A percentile compares a stretch with the other conserved stretches of the same genome.
Evolutionary conservation across 164 flowering plant species (phyloP).

Genomic region (Cinnamomum chago): DNA sequence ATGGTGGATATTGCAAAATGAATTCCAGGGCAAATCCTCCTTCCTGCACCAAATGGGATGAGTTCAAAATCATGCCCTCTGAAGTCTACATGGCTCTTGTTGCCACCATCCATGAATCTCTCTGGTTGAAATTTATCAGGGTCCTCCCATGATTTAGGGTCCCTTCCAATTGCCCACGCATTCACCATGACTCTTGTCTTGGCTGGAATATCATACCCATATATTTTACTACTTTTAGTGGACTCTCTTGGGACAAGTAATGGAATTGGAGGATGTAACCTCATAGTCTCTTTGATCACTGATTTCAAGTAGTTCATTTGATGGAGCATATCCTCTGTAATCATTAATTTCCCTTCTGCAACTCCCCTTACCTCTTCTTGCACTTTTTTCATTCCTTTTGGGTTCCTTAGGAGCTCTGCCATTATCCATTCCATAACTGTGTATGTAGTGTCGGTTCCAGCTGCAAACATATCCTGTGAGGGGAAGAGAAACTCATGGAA

Average conservation of each 20-base stretch:
- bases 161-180: slow-evolving; percentile 29
- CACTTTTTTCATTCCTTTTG: slow-evolving; percentile 4
- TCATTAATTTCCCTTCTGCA: slow-evolving; percentile 16
- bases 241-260: slow-evolving; percentile 27
- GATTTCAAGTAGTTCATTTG: slow-evolving; percentile 26
- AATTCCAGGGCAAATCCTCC: slow-evolving; percentile 29
- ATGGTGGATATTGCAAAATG: slow-evolving; percentile 21
- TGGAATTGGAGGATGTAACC: slow-evolving; percentile 33
- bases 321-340: slow-evolving; percentile 22
- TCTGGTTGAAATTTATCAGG: slow-evolving; percentile 30
- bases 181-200: slow-evolving; percentile 25
- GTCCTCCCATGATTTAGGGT: slow-evolving; percentile 20
- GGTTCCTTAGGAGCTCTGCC: neutral
- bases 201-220: slow-evolving; percentile 23
- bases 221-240: slow-evolving; percentile 15
- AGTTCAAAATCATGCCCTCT: slow-evolving; percentile 31
- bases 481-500: too few relatives aligned
- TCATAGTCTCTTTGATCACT: slow-evolving; percentile 26
- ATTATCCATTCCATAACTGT: too few relatives aligned
- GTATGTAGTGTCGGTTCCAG: too few relatives aligned
- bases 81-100: slow-evolving; percentile 10
- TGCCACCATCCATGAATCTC: slow-evolving; percentile 17
- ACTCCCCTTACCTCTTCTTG: slow-evolving; percentile 20
- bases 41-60: slow-evolving; percentile 33
- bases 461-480: too few relatives aligned